A percentile compares a stretch with the other conserved stretches of the same genome.
Conservation (phyloP, 1,284 basidiomycete species). For the Ganoderma sp. region DNA sequence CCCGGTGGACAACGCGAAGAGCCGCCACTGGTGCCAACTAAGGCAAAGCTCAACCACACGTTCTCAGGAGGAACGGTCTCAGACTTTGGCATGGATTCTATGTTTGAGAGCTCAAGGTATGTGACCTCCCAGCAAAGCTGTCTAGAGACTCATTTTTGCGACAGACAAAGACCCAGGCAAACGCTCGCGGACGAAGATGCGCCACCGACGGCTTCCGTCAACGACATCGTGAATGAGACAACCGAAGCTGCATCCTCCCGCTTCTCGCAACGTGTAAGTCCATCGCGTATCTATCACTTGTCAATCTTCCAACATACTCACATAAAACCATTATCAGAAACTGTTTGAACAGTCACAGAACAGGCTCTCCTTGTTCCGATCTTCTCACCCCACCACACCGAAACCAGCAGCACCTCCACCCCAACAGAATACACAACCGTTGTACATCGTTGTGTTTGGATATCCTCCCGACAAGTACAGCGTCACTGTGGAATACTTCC, state of each 20-base stretch:
- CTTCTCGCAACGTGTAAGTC: conserved; percentile 54
- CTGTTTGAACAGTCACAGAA: conserved; percentile 41
- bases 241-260: conserved; percentile 45
- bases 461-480: conserved; percentile 77
- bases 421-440: conserved; percentile 38
- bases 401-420: conserved; percentile 39
- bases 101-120: conserved; percentile 75
- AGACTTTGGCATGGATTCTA: conserved; percentile 79
- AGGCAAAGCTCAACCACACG: conserved; percentile 75
- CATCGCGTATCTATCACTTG: background rate
- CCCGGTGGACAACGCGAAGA: conserved; percentile 71
- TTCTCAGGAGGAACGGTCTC: conserved; percentile 64
- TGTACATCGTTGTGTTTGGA: conserved; percentile 75
- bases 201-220: conserved; percentile 70
- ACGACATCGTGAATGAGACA: conserved; percentile 70
- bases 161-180: conserved; percentile 57
- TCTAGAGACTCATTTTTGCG: background rate
- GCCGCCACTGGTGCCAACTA: conserved; percentile 70
- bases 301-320: background rate
- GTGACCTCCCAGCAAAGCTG: background rate
- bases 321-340: conserved; percentile 32
- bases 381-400: conserved; percentile 39
- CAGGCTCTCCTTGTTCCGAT: conserved; percentile 35
- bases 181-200: conserved; percentile 73
- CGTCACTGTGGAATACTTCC: conserved; percentile 72